Base-by-base conservation (phyloP, 1,284 basidiomycete genomes). In the Leccinum fallax region DNA sequence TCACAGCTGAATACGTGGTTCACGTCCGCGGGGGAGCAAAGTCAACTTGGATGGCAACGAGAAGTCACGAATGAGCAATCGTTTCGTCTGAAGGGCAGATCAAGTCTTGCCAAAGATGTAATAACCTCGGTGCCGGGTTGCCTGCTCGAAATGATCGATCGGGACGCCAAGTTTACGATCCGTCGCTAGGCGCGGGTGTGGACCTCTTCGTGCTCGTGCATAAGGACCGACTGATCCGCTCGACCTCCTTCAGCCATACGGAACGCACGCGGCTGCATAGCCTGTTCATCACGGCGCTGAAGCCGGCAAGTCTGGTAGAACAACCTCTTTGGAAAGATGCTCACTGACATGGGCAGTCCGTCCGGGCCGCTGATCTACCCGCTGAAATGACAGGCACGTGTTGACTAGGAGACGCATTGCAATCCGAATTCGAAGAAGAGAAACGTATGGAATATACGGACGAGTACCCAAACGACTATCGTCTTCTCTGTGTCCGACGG, bases 401-500 rank as follows among this genome's bases (percentile, higher is more conserved):
- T 38, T 40, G 38, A 36, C 15, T 15, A 15, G 7, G 34, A 34
- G 5, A 34, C 11, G 5, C 11, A 34, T 34, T 34, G 32, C 32
- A n/a, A 46, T 46, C 4, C 43, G n/a, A 21, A 46, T 46, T 46
- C 43, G 43, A 40, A n/a, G n/a, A 40, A 40, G 38, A 11, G 43
- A 21, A 24, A 48, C 4, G 21, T 8, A 13, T 24, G 46, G 46
- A 46, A 46, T 21, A 21, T 21, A 21, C 19, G 19, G 19, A 2
- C 19, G 19, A 21, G 19, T 21, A 21, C 19, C 40, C 40, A 21
- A 21, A 24, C 46, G 21, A 21, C 55, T 67, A 72, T 30, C 71
- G 71, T 63, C 63, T 67, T 59, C 72, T 61, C 53, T 72, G 72
- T 21, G 73, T 61, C 53, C 75, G 67, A 53, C 74, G 73, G 66